Percentiles rank a stretch among this genome's conserved stretches.
These are phyloP conservation scores for Vigna radiata DNA, from an alignment of 306 rosid species.

Conservation along the genomic window DNA sequence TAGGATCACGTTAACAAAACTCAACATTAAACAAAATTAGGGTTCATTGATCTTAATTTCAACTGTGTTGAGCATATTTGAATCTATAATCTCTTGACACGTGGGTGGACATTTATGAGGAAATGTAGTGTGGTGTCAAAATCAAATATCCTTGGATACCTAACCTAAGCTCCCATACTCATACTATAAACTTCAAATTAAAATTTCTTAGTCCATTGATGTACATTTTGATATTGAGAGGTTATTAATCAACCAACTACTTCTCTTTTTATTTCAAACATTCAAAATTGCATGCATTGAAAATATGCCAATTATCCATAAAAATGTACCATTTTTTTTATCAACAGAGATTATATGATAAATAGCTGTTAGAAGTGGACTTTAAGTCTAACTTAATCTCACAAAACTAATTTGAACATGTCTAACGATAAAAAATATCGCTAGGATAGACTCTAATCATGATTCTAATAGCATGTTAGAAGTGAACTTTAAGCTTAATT, in stretches of 20 bases:
- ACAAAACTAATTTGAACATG: too few relatives aligned
- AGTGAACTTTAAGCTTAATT: too few relatives aligned
- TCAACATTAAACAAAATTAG: too few relatives aligned
- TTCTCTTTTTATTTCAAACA: conserved; percentile 2
- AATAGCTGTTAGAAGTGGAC: too few relatives aligned
- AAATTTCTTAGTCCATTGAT: conserved; percentile 12
- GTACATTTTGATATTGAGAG: conserved; percentile 21
- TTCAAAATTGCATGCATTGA: neutral
- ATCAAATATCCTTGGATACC: conserved; percentile 1
- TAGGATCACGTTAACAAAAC: too few relatives aligned
- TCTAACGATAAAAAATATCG: too few relatives aligned
- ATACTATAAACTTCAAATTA: conserved; percentile 9
- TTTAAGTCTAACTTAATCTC: too few relatives aligned
- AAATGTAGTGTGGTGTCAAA: neutral
- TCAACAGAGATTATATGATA: too few relatives aligned
- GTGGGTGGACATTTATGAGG: neutral
- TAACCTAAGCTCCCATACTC: conserved; percentile 7
- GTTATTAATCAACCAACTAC: conserved; percentile 37
- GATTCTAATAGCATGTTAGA: too few relatives aligned
- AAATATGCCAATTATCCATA: neutral
- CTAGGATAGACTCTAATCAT: too few relatives aligned
- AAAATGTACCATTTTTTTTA: neutral
- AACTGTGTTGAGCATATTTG: neutral
- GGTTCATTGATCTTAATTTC: too few relatives aligned
- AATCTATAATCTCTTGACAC: neutral